Percentiles rank a stretch among this genome's conserved stretches.
Evolutionary conservation across 108 stramenopile species (phyloP).

Genomic region (Conticribra weissflogii): DNA sequence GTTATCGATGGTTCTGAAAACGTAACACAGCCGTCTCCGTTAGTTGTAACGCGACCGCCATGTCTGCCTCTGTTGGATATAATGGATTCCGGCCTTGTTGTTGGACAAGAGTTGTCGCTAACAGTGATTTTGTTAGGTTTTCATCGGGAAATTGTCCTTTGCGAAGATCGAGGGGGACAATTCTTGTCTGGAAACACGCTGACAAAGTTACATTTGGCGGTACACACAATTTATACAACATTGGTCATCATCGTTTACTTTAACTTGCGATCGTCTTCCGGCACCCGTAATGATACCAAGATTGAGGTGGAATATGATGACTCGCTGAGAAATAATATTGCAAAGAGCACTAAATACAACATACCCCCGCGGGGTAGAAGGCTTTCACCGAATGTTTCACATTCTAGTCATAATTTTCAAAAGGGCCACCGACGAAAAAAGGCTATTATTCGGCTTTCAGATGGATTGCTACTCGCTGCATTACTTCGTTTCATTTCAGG

Average conservation of each 20-base stretch:
- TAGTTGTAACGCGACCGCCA: conserved; percentile 4
- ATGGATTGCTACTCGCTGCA: conserved; percentile 55
- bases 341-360: neutral
- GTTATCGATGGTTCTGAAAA: no score
- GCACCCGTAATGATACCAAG: neutral
- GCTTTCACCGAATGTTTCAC: neutral
- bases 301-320: neutral
- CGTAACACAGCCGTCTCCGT: neutral
- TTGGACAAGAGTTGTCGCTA: conserved; percentile 77
- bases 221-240: conserved; percentile 35
- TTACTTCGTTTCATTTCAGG: conserved; percentile 59
- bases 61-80: conserved; percentile 19
- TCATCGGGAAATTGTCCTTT: conserved; percentile 44
- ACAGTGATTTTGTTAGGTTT: conserved; percentile 56
- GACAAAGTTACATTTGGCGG: conserved; percentile 17
- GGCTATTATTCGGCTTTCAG: conserved; percentile 45
- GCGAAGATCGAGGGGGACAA: conserved; percentile 11
- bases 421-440: conserved; percentile 18
- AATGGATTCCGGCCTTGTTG: conserved; percentile 44
- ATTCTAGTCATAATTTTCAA: conserved; percentile 8
- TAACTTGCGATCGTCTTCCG: conserved; percentile 2
- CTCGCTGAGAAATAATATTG: neutral
- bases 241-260: conserved; percentile 43
- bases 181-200: conserved; percentile 7
- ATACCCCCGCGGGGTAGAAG: neutral